A percentile compares a stretch with the other conserved stretches of the same genome.
Conservation (phyloP, 768 basidiomycete genomes). For the Leccinum imitatum region DNA sequence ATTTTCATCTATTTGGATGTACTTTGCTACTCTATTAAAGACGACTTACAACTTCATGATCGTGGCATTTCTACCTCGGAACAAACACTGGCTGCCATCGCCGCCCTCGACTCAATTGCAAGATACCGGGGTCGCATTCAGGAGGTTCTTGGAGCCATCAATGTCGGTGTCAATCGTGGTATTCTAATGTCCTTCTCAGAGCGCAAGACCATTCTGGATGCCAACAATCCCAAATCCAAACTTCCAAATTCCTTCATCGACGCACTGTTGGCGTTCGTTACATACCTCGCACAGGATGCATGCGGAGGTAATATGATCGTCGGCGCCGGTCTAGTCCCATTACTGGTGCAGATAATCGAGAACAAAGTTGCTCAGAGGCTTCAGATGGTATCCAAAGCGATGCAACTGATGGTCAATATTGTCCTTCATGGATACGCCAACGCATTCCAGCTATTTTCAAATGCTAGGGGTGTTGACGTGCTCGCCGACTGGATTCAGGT, state of each 20-base stretch:
- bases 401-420: slow-evolving; percentile 83
- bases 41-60: slow-evolving; percentile 60
- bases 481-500: slow-evolving; percentile 90
- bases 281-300: slow-evolving; percentile 80
- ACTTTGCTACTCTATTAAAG: no score
- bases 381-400: slow-evolving; percentile 81
- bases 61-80: slow-evolving; percentile 65
- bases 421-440: slow-evolving; percentile 87
- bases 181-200: slow-evolving; percentile 77
- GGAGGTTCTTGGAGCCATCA: slow-evolving; percentile 87
- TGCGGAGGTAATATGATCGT: slow-evolving; percentile 92
- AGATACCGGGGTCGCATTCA: slow-evolving; percentile 79
- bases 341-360: slow-evolving; percentile 87
- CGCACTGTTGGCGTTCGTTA: slow-evolving; percentile 81
- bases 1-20: no score
- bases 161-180: slow-evolving; percentile 95
- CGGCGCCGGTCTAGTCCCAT: slow-evolving; percentile 86
- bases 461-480: slow-evolving; percentile 78
- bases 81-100: slow-evolving; percentile 75
- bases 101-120: slow-evolving; percentile 87
- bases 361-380: slow-evolving; percentile 68
- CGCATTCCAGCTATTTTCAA: slow-evolving; percentile 84
- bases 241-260: slow-evolving; percentile 79
- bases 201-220: slow-evolving; percentile 75
- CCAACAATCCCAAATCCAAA: slow-evolving; percentile 61